phyloP scores from a whole-genome alignment of 2,329 filamentous ascomycete genomes.

The Aaosphaeria arxii region DNA sequence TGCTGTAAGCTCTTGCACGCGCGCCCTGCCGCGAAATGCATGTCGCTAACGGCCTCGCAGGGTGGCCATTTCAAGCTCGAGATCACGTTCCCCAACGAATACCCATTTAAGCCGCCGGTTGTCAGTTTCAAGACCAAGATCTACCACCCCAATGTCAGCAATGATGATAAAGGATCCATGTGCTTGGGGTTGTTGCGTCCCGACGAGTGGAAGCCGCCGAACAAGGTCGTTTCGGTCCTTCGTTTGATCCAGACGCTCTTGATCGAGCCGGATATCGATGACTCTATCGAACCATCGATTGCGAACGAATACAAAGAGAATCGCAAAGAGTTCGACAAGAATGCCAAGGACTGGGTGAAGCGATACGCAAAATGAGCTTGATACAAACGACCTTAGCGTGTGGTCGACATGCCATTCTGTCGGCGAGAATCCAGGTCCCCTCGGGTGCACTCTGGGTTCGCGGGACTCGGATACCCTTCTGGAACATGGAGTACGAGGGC shows the following conservation, averaged over 20 bases:
- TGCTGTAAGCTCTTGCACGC: conserved; percentile 46
- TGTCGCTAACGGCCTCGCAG: conserved; percentile 28
- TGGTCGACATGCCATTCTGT: not conserved
- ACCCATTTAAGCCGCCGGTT: conserved; percentile 84
- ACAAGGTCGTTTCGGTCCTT: conserved; percentile 71
- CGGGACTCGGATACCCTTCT: too few relatives aligned
- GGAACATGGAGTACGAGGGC: too few relatives aligned
- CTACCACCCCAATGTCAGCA: conserved; percentile 93
- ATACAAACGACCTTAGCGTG: not conserved
- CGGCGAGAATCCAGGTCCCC: too few relatives aligned
- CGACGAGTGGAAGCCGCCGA: conserved; percentile 90
- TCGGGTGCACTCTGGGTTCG: too few relatives aligned
- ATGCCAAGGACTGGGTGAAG: conserved; percentile 69
- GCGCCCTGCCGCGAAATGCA: not conserved
- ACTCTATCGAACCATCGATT: conserved; percentile 82
- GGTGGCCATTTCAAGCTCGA: conserved; percentile 73
- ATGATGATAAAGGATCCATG: conserved; percentile 81
- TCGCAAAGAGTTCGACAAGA: conserved; percentile 67
- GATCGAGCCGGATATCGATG: conserved; percentile 79
- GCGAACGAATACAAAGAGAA: conserved; percentile 78
- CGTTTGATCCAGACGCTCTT: conserved; percentile 73
- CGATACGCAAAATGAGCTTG: conserved; percentile 59
- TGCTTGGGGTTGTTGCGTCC: conserved; percentile 79
- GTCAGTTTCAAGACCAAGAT: conserved; percentile 83
- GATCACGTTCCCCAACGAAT: conserved; percentile 71